Percentiles rank a stretch among this genome's conserved stretches.
These are phyloP conservation scores for Pleurotus giganteus DNA, from an alignment of 768 basidiomycete species.

Conservation along the genomic window DNA sequence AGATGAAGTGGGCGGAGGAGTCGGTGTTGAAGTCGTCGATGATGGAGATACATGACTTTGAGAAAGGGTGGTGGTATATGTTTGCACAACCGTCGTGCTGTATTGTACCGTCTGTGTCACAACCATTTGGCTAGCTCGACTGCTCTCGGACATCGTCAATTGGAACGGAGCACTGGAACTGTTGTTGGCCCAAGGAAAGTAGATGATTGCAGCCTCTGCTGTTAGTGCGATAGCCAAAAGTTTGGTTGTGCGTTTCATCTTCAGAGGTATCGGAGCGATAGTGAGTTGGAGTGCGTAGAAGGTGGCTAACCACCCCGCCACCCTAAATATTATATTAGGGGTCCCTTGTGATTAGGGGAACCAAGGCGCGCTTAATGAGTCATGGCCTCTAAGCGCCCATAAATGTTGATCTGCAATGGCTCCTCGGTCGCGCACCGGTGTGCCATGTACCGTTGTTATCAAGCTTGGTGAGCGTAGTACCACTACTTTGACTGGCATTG, in stretches of 20 bases:
- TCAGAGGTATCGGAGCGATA: neutral
- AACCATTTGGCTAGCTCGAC: neutral
- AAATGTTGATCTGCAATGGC: neutral
- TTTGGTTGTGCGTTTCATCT: neutral
- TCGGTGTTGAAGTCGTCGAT: conserved; percentile 12
- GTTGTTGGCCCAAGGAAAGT: neutral
- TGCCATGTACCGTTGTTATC: conserved; percentile 74
- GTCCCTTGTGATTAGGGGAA: no score
- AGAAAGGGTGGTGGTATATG: conserved; percentile 21
- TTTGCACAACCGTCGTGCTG: conserved; percentile 23
- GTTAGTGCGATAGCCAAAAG: neutral
- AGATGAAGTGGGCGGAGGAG: conserved; percentile 8
- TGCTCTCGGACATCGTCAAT: neutral
- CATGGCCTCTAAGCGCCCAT: no score
- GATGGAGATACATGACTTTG: neutral
- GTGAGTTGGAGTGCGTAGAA: neutral
- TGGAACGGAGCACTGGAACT: neutral
- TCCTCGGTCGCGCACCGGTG: conserved; percentile 22
- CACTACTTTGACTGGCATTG: conserved; percentile 8
- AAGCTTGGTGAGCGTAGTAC: conserved; percentile 61
- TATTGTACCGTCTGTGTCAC: conserved; percentile 8
- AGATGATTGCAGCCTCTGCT: neutral
- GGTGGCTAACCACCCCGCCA: no score
- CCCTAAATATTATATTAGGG: no score
- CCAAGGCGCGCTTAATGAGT: no score